These are phyloP conservation scores for Salix udensis DNA, from an alignment of 345 rosid genomes.

Conservation along the genomic window DNA sequence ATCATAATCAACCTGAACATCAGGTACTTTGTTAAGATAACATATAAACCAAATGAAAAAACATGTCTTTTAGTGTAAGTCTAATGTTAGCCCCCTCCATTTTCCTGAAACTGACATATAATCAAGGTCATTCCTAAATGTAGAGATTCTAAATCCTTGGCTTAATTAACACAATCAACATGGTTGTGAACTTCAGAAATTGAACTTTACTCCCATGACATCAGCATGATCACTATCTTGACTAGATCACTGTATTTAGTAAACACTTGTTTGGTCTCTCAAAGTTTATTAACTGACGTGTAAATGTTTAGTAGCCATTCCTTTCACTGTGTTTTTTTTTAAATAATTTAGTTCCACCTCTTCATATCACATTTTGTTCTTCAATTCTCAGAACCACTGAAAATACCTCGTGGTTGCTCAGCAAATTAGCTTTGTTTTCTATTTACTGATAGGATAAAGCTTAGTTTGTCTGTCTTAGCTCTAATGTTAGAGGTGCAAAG, in stretches of 20 bases:
- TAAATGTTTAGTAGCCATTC: background rate
- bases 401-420: too few species aligned
- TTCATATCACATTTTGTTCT: background rate
- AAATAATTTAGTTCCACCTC: background rate
- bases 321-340: too few species aligned
- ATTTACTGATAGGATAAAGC: background rate
- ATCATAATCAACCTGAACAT: constrained; percentile 86
- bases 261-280: background rate
- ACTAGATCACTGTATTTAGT: background rate
- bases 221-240: background rate
- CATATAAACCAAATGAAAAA: background rate
- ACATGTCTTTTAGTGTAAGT: background rate
- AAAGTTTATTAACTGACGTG: background rate
- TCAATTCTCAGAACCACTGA: too few species aligned
- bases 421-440: background rate
- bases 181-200: background rate
- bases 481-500: background rate
- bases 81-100: background rate
- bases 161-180: background rate
- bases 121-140: background rate
- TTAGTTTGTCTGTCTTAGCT: background rate
- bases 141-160: background rate
- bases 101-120: background rate
- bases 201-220: background rate
- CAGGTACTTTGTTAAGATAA: constrained; percentile 43